Conservation (phyloP, 2,329 filamentous ascomycete genomes). For the Aspergillus hortae region DNA sequence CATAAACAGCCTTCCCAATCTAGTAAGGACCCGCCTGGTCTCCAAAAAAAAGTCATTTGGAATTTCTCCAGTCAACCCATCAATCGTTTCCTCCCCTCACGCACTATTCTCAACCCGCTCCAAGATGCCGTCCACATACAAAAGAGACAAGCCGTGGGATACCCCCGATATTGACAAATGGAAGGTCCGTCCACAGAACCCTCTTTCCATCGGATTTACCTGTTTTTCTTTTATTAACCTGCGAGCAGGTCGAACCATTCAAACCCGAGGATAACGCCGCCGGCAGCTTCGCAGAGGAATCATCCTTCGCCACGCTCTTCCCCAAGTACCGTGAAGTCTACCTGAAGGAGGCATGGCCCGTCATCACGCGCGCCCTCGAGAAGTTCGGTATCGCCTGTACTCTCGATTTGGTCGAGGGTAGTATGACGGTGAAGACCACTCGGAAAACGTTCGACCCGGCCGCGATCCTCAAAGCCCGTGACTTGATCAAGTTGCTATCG, state of each 20-base stretch:
- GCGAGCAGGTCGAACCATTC: conserved; percentile 68
- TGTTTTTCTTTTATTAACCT: conserved; percentile 4
- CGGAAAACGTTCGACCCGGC: conserved; percentile 88
- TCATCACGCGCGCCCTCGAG: conserved; percentile 81
- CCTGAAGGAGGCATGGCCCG: conserved; percentile 86
- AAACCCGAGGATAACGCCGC: conserved; percentile 78
- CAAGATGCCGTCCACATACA: conserved; percentile 81
- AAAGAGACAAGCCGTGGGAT: conserved; percentile 90
- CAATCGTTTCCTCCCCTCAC: neutral
- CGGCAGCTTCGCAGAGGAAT: conserved; percentile 89
- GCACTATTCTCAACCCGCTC: neutral
- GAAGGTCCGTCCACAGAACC: conserved; percentile 56
- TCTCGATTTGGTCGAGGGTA: conserved; percentile 90
- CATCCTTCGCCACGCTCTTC: conserved; percentile 77
- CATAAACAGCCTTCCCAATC: conserved; percentile 6
- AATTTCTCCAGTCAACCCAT: conserved; percentile 1
- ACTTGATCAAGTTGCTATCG: conserved; percentile 88
- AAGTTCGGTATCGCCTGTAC: conserved; percentile 86
- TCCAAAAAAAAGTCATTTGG: conserved; percentile 21
- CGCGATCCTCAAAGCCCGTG: conserved; percentile 86
- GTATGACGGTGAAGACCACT: conserved; percentile 95
- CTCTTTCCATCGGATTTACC: neutral
- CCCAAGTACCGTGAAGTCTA: conserved; percentile 97
- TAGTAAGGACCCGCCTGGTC: conserved; percentile 19
- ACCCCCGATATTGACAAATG: conserved; percentile 97